Conservation (phyloP, 805 yeast species). For the Myxozyma monticola region DNA sequence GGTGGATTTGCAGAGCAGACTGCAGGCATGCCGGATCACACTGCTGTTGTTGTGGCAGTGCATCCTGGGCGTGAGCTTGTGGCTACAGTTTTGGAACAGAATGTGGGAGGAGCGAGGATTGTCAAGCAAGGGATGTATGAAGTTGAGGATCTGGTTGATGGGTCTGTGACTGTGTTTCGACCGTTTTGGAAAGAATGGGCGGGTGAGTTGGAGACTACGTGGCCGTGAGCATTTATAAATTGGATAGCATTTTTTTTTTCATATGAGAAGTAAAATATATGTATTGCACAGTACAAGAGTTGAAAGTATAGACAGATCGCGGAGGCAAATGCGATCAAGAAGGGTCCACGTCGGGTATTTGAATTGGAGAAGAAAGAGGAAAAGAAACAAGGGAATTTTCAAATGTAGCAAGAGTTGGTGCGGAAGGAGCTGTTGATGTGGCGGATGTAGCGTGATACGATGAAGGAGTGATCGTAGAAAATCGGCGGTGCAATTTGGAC, state of each 20-base stretch:
- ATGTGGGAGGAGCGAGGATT: conserved; percentile 36
- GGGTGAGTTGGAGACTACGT: conserved; percentile 33
- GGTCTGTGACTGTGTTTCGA: conserved; percentile 37
- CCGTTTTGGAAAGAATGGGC: conserved; percentile 40
- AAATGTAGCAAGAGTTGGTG: too few species aligned
- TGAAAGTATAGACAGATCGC: too few species aligned
- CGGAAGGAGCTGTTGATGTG: too few species aligned
- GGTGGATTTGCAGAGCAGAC: conserved; percentile 23
- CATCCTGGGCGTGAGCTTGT: conserved; percentile 16
- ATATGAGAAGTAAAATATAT: not conserved
- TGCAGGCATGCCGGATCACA: conserved; percentile 42
- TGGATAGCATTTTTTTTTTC: not conserved
- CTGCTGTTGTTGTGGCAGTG: conserved; percentile 38
- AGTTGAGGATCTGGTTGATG: conserved; percentile 35
- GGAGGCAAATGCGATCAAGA: too few species aligned
- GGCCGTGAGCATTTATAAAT: conserved; percentile 22
- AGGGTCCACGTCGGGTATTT: too few species aligned
- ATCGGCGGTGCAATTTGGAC: too few species aligned
- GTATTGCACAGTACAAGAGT: too few species aligned
- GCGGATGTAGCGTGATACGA: too few species aligned
- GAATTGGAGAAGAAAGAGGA: too few species aligned
- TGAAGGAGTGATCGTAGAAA: too few species aligned
- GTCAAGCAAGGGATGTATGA: conserved; percentile 38
- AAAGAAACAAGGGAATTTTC: too few species aligned
- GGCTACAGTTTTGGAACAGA: conserved; percentile 38